Conservation (phyloP, 495 filamentous ascomycete genomes). For the Penicillium ochrochloron region DNA sequence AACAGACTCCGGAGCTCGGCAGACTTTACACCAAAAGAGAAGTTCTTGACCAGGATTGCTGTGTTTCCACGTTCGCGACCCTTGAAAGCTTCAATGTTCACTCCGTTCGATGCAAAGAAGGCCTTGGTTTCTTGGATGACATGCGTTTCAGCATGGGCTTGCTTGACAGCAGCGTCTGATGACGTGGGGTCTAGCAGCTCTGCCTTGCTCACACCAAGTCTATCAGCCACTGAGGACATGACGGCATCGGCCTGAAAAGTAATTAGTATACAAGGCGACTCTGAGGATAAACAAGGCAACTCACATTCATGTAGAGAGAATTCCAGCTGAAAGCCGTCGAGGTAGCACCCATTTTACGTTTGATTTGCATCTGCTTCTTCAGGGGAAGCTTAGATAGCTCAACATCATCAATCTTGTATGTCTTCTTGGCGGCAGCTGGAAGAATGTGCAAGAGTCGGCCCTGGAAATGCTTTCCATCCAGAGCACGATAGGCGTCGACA, state of each 20-base stretch:
- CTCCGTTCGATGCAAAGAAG: conserved; percentile 84
- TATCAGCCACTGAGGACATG: conserved; percentile 84
- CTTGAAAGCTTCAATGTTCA: conserved; percentile 91
- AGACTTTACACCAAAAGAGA: conserved; percentile 74
- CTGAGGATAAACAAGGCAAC: conserved; percentile 21
- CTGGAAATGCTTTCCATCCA: conserved; percentile 86
- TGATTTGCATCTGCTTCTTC: conserved; percentile 91
- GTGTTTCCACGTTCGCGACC: conserved; percentile 80
- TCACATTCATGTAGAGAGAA: conserved; percentile 93
- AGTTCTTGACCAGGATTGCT: conserved; percentile 93
- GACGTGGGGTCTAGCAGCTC: conserved; percentile 93
- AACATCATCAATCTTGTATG: conserved; percentile 82
- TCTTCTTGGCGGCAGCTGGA: conserved; percentile 76
- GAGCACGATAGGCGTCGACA: conserved; percentile 70
- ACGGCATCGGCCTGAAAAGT: conserved; percentile 75
- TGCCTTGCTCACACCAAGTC: conserved; percentile 84
- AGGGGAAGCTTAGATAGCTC: conserved; percentile 85
- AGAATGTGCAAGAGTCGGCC: conserved; percentile 90
- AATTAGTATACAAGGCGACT: conserved; percentile 30
- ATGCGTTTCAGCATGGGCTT: conserved; percentile 95
- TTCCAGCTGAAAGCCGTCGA: conserved; percentile 92
- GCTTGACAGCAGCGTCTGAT: conserved; percentile 90
- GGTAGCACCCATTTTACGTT: conserved; percentile 76
- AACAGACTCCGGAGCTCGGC: conserved; percentile 57
- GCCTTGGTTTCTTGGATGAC: conserved; percentile 94